These are phyloP conservation scores for Jatropha curcas DNA, from an alignment of 345 rosid species.

Conservation along the genomic window DNA sequence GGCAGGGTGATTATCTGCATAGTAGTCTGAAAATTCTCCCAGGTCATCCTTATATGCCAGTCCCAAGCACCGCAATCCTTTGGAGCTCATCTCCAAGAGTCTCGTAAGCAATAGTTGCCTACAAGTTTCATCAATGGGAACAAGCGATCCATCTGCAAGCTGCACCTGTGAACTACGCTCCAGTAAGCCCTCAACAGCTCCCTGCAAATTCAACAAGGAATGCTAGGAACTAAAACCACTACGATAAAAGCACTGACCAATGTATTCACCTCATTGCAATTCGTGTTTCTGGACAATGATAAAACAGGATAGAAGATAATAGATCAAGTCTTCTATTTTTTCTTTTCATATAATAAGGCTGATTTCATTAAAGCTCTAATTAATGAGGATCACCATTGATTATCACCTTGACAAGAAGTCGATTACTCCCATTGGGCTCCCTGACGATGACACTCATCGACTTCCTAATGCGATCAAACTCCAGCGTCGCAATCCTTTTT, in stretches of 20 bases:
- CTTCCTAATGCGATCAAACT: slow-evolving; percentile 85
- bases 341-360: not conserved
- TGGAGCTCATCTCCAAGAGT: slow-evolving; percentile 76
- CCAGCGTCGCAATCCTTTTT: slow-evolving; percentile 75
- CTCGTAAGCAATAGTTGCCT: slow-evolving; percentile 60
- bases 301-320: no score
- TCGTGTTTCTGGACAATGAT: no score
- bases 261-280: no score
- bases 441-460: slow-evolving; percentile 84
- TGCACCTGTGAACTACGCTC: slow-evolving; percentile 77
- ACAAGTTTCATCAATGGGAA: slow-evolving; percentile 68
- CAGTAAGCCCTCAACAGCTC: slow-evolving; percentile 85
- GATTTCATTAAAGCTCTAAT: not conserved
- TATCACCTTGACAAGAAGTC: slow-evolving; percentile 86
- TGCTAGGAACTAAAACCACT: not conserved
- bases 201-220: slow-evolving; percentile 44
- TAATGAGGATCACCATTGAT: slow-evolving; percentile 1
- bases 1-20: slow-evolving; percentile 69
- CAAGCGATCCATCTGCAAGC: slow-evolving; percentile 83
- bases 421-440: slow-evolving; percentile 62
- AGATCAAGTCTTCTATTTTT: not conserved
- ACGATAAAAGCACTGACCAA: no score
- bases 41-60: slow-evolving; percentile 80
- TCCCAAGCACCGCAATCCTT: slow-evolving; percentile 85
- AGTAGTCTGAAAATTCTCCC: slow-evolving; percentile 78